Evolutionary conservation across 768 basidiomycete species (phyloP).

Genomic region (Leccinellum rugosiceps): DNA sequence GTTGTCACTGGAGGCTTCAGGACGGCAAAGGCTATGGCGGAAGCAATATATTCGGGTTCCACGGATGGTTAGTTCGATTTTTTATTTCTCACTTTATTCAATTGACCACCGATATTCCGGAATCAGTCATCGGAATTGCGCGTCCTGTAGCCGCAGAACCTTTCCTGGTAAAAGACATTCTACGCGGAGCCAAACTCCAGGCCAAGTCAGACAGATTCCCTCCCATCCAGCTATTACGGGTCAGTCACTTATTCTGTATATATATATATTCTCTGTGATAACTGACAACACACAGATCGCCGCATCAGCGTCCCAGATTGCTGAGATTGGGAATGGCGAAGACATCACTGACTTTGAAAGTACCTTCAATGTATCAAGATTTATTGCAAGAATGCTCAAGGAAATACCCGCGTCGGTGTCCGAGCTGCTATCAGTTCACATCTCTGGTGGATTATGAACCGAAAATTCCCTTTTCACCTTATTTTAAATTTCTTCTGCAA

Average conservation of each 20-base stretch:
- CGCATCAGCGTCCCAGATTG: slow-evolving; percentile 30
- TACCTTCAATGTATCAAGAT: slow-evolving; percentile 31
- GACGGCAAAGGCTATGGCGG: slow-evolving; percentile 26
- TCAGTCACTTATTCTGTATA: slow-evolving; percentile 6
- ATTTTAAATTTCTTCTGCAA: not conserved
- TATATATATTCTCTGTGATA: not conserved
- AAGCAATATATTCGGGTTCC: slow-evolving; percentile 22
- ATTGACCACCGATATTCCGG: not conserved
- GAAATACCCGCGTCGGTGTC: slow-evolving; percentile 32
- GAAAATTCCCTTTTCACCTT: not conserved
- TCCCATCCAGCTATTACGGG: slow-evolving; percentile 35
- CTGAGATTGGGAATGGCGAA: slow-evolving; percentile 33
- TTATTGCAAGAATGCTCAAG: slow-evolving; percentile 29
- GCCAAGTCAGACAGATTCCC: slow-evolving; percentile 33
- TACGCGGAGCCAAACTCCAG: slow-evolving; percentile 20
- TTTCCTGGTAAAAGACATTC: slow-evolving; percentile 26
- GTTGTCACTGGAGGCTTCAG: slow-evolving; percentile 33
- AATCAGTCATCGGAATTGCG: slow-evolving; percentile 28
- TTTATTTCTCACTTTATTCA: not conserved
- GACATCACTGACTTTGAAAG: slow-evolving; percentile 32
- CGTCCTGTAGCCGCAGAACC: slow-evolving; percentile 32
- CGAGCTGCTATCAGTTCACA: slow-evolving; percentile 23
- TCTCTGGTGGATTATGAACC: not conserved
- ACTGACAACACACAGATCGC: slow-evolving; percentile 22
- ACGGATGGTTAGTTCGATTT: slow-evolving; percentile 24